These are phyloP conservation scores for Mycena rosella DNA, from an alignment of 768 basidiomycete genomes.

Conservation along the genomic window DNA sequence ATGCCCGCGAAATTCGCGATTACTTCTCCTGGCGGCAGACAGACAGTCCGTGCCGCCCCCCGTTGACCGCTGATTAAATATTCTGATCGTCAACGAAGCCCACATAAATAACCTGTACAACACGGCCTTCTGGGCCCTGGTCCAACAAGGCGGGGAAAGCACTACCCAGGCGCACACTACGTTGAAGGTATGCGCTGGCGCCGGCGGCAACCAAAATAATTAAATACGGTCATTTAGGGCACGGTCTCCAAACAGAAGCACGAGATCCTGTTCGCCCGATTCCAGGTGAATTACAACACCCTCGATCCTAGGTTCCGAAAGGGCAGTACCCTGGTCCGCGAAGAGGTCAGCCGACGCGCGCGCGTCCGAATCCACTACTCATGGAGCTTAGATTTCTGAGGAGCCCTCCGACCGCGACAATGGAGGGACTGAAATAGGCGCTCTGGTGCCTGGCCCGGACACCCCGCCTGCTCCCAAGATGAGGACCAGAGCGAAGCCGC, in stretches of 20 bases:
- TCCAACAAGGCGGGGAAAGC: constrained; percentile 84
- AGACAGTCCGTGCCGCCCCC: constrained; percentile 66
- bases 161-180: constrained; percentile 86
- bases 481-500: constrained; percentile 48
- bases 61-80: neutral
- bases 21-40: constrained; percentile 95
- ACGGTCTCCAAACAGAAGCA: constrained; percentile 92
- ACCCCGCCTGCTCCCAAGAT: constrained; percentile 24
- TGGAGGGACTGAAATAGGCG: neutral
- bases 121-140: constrained; percentile 94
- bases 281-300: constrained; percentile 90
- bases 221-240: constrained; percentile 63
- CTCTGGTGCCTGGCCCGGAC: neutral
- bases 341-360: constrained; percentile 55
- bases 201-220: neutral
- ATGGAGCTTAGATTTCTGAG: constrained; percentile 8
- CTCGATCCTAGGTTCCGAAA: constrained; percentile 81
- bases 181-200: constrained; percentile 64
- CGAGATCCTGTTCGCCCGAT: constrained; percentile 87
- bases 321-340: constrained; percentile 86
- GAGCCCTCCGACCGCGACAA: neutral
- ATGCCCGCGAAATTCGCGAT: constrained; percentile 55
- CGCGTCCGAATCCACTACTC: neutral
- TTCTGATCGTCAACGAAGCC: constrained; percentile 62
- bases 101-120: constrained; percentile 99